Percentiles rank a stretch among this genome's conserved stretches.
phyloP scores from a whole-genome alignment of 129 eudicot genomes.

The Apium graveolens region DNA sequence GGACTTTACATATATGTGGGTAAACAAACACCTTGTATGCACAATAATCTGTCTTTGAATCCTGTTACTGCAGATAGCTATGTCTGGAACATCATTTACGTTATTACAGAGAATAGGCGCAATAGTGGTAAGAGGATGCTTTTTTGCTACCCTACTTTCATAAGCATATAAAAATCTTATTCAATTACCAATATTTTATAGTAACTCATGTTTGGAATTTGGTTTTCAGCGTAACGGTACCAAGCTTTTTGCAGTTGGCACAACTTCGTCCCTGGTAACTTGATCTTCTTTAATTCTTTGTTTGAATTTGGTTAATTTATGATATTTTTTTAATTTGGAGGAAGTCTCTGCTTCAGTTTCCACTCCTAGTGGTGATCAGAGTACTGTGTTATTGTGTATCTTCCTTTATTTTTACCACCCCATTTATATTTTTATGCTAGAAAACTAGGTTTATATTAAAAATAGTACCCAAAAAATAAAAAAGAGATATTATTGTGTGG shows the following conservation, averaged over 20 bases:
- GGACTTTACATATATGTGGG: not conserved
- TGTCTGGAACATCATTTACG: constrained; percentile 68
- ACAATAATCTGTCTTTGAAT: not conserved
- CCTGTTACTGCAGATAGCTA: constrained; percentile 43
- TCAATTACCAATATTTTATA: not conserved
- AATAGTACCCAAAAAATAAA: too few relatives aligned
- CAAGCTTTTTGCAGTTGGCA: constrained; percentile 93
- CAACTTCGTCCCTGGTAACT: constrained; percentile 78
- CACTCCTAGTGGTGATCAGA: not conserved
- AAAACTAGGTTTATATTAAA: not conserved
- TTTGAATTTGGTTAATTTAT: not conserved
- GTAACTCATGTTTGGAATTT: constrained; percentile 4
- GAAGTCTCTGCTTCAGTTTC: not conserved
- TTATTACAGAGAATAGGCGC: constrained; percentile 77
- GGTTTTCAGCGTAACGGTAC: constrained; percentile 75
- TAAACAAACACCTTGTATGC: not conserved
- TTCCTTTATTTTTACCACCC: not conserved
- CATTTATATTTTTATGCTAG: not conserved
- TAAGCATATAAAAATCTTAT: not conserved
- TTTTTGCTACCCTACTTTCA: not conserved
- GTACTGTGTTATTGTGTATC: not conserved
- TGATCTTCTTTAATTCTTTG: not conserved
- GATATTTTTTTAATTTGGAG: not conserved
- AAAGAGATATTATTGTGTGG: not conserved
- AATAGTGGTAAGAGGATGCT: constrained; percentile 46